Percentiles rank a stretch among this genome's conserved stretches.
Conservation (phyloP, 768 basidiomycete species). For the Auricularia cornea region DNA sequence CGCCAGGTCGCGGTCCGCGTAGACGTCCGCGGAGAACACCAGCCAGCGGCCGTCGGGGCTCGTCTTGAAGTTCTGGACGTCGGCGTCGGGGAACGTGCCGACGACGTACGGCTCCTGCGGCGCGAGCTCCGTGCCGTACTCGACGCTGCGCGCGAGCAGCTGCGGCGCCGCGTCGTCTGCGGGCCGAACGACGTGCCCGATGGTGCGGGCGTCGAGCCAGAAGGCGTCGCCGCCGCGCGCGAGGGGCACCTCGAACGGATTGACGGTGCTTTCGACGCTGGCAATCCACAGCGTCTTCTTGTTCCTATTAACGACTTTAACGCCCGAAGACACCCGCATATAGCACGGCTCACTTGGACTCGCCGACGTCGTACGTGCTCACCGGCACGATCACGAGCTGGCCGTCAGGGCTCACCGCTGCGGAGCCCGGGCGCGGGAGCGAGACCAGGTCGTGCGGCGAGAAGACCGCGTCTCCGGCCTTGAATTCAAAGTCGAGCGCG, state of each 20-base stretch:
- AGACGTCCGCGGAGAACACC: slow-evolving; percentile 81
- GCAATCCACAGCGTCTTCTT: slow-evolving; percentile 58
- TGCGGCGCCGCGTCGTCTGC: slow-evolving; percentile 43
- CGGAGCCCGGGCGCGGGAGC: slow-evolving; percentile 57
- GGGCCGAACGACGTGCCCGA: slow-evolving; percentile 57
- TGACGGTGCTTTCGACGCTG: slow-evolving; percentile 42
- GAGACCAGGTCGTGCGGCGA: slow-evolving; percentile 63
- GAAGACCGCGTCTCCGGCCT: slow-evolving; percentile 50
- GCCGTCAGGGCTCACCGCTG: slow-evolving; percentile 58
- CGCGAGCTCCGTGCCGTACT: slow-evolving; percentile 23
- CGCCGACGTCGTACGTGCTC: slow-evolving; percentile 61
- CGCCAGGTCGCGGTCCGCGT: slow-evolving; percentile 63
- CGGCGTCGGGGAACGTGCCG: slow-evolving; percentile 59
- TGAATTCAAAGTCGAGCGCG: slow-evolving; percentile 43
- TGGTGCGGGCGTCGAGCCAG: slow-evolving; percentile 66
- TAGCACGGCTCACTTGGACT: slow-evolving; percentile 51
- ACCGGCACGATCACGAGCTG: slow-evolving; percentile 60
- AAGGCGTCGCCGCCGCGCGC: slow-evolving; percentile 65
- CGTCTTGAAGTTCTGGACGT: slow-evolving; percentile 59
- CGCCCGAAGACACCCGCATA: too few relatives aligned
- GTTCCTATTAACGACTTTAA: slow-evolving; percentile 54
- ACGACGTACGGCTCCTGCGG: slow-evolving; percentile 35
- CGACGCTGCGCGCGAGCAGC: slow-evolving; percentile 53
- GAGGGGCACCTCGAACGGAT: slow-evolving; percentile 49
- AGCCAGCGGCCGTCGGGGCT: slow-evolving; percentile 47